Percentiles rank a stretch among this genome's conserved stretches.
Evolutionary conservation across 345 rosid species (phyloP).

Genomic region (Passiflora organensis): DNA sequence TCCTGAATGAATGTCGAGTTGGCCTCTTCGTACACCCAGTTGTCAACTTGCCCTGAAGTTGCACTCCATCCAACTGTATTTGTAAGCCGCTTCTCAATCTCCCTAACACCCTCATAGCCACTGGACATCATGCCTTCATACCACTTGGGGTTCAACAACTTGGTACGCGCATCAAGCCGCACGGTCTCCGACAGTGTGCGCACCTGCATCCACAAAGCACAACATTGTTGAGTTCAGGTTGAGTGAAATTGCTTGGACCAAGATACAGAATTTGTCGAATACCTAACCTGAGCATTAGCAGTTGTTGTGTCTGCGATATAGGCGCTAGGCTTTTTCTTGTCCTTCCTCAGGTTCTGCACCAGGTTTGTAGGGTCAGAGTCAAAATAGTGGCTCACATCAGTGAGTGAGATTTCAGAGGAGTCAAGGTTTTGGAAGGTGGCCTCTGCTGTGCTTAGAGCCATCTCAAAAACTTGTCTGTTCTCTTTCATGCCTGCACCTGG

Average conservation of each 20-base stretch:
- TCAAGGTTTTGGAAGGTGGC: conserved; percentile 98
- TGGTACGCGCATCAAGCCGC: conserved; percentile 85
- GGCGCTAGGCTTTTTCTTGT: conserved; percentile 84
- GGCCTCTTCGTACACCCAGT: conserved; percentile 97
- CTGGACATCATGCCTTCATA: conserved; percentile 97
- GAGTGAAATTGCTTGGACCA: not conserved
- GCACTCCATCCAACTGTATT: conserved; percentile 99
- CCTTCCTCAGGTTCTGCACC: conserved; percentile 89
- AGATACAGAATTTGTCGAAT: not conserved
- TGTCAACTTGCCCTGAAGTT: conserved; percentile 96
- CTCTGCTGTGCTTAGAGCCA: conserved; percentile 93
- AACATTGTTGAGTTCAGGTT: conserved; percentile 6
- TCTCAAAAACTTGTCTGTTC: conserved; percentile 84
- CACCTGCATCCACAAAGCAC: conserved; percentile 41
- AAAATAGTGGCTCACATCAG: conserved; percentile 97
- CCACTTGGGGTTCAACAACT: conserved; percentile 95
- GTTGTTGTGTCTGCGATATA: conserved; percentile 97
- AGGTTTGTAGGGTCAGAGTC: conserved; percentile 95
- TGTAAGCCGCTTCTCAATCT: conserved; percentile 90
- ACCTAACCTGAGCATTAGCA: conserved; percentile 85
- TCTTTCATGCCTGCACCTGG: conserved; percentile 96
- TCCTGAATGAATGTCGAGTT: conserved; percentile 91
- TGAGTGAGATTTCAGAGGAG: conserved; percentile 90
- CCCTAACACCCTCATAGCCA: conserved; percentile 96
- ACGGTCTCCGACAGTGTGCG: conserved; percentile 87